Conservation (phyloP, 768 basidiomycete species). For the Cystoderma amianthinum region DNA sequence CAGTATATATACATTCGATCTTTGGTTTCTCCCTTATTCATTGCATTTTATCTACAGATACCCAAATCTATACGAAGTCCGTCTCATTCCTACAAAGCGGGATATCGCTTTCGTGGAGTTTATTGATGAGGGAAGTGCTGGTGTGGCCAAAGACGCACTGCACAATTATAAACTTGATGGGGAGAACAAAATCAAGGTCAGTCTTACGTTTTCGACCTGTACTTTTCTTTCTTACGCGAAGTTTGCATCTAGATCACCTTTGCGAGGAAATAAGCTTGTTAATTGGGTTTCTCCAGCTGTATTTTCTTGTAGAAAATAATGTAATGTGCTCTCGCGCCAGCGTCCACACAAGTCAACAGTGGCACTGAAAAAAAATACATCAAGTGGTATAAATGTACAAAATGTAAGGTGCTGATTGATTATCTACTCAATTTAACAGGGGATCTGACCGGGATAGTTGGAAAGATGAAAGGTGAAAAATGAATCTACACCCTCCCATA, state of each 20-base stretch:
- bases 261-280: conserved; percentile 51
- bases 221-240: no score
- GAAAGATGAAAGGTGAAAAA: no score
- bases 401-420: no score
- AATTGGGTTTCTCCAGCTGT: neutral
- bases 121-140: conserved; percentile 86
- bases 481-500: no score
- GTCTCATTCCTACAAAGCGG: conserved; percentile 94
- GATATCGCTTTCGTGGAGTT: conserved; percentile 99
- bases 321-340: no score
- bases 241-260: conserved; percentile 64
- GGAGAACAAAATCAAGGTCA: conserved; percentile 96
- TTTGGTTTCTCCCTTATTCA: neutral
- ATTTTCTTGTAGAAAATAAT: no score
- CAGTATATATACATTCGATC: conserved; percentile 48
- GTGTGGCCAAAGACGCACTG: conserved; percentile 88
- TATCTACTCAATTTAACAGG: no score
- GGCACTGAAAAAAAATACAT: no score
- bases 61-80: conserved; percentile 93
- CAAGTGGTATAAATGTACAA: no score
- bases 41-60: conserved; percentile 54
- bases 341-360: no score
- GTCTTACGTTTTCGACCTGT: no score
- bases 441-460: no score
- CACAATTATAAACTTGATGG: conserved; percentile 98